Evolutionary conservation across 2,329 filamentous ascomycete species (phyloP).

Genomic region (Grosmannia huntii): DNA sequence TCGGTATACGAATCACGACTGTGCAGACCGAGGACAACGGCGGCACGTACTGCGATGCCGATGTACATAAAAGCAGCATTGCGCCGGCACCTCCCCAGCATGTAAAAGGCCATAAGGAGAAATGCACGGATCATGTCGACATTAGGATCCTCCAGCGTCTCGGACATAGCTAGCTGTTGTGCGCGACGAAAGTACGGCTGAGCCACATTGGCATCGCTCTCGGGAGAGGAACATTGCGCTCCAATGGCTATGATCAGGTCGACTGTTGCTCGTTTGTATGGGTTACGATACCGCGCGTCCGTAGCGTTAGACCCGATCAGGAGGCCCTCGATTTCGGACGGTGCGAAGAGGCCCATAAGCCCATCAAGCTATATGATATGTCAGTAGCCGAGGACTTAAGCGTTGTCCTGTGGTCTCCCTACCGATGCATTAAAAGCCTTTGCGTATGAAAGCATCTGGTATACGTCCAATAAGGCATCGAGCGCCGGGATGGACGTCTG

Average conservation of each 20-base stretch:
- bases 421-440: not conserved
- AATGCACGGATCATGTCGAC: constrained; percentile 38
- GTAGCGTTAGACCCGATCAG: not conserved
- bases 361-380: constrained; percentile 1
- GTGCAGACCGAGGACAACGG: constrained; percentile 43
- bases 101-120: constrained; percentile 45
- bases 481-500: not conserved
- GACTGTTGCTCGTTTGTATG: constrained; percentile 4
- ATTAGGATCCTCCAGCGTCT: constrained; percentile 40
- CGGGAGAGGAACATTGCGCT: constrained; percentile 8
- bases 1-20: constrained; percentile 11
- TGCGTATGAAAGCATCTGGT: constrained; percentile 3
- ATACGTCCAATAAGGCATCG: not conserved
- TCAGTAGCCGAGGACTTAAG: not conserved
- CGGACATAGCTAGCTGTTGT: constrained; percentile 12
- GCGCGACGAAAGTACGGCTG: constrained; percentile 1
- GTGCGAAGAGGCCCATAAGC: constrained; percentile 4
- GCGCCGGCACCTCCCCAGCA: constrained; percentile 43
- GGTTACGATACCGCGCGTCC: constrained; percentile 3
- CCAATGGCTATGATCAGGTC: constrained; percentile 13
- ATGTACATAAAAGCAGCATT: constrained; percentile 52
- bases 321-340: constrained; percentile 5
- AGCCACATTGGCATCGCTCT: not conserved
- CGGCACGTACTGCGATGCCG: constrained; percentile 43
- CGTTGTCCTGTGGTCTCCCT: not conserved